These are phyloP conservation scores for Myriosclerotinia scirpicola DNA, from an alignment of 2,329 filamentous ascomycete genomes.

Conservation along the genomic window DNA sequence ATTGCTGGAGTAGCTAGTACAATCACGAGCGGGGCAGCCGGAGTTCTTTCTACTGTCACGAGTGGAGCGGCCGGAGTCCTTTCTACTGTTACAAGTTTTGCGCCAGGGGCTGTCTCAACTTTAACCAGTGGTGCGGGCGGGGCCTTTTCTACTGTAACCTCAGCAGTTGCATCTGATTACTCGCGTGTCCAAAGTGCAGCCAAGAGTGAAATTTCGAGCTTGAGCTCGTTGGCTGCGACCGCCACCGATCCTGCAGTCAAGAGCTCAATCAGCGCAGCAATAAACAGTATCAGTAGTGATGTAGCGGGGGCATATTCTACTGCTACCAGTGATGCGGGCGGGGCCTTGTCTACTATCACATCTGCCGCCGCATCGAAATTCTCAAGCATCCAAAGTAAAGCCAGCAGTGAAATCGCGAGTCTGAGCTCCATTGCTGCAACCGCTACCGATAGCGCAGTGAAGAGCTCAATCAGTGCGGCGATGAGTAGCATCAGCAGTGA, in stretches of 20 bases:
- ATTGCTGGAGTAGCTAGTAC: not conserved
- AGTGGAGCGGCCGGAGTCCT: not conserved
- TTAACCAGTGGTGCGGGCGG: not conserved
- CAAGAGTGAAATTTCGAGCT: constrained; percentile 15
- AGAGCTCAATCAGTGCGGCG: constrained; percentile 16
- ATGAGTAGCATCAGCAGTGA: constrained; percentile 17
- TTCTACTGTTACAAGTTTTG: not conserved
- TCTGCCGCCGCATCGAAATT: constrained; percentile 12
- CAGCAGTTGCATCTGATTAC: not conserved
- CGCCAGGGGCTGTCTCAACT: not conserved
- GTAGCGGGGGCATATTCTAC: constrained; percentile 2
- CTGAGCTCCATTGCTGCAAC: constrained; percentile 17
- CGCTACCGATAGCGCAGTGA: constrained; percentile 12
- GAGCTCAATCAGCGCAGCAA: constrained; percentile 18
- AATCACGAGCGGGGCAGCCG: not conserved
- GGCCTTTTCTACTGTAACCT: not conserved
- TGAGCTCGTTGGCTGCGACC: constrained; percentile 17
- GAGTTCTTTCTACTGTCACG: not conserved
- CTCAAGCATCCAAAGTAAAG: constrained; percentile 6
- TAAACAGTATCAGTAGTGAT: constrained; percentile 17
- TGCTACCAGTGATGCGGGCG: not conserved
- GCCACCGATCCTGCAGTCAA: constrained; percentile 13
- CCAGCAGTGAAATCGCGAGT: constrained; percentile 17
- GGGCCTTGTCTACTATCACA: not conserved
- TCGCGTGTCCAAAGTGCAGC: constrained; percentile 7